phyloP scores from a whole-genome alignment of 2,329 filamentous ascomycete genomes.

The Pseudogymnoascus sp. region DNA sequence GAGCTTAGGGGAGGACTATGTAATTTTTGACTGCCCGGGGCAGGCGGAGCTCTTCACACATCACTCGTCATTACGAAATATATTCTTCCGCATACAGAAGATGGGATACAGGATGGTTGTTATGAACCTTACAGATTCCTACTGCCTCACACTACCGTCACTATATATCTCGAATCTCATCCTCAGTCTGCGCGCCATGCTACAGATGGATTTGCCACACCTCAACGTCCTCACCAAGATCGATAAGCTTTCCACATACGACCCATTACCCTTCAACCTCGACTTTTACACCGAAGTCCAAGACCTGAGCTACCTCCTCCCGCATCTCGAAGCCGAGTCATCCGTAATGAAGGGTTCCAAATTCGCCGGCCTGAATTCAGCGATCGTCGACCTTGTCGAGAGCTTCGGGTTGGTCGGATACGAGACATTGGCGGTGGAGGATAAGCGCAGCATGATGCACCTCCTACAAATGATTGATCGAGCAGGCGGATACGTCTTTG shows the following conservation, averaged over 20 bases:
- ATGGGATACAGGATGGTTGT: constrained; percentile 90
- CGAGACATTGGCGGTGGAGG: constrained; percentile 90
- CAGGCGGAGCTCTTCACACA: constrained; percentile 98
- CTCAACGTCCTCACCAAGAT: constrained; percentile 97
- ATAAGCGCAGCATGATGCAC: constrained; percentile 95
- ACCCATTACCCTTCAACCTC: constrained; percentile 85
- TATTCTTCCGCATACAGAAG: constrained; percentile 87
- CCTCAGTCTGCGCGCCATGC: constrained; percentile 89
- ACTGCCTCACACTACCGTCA: constrained; percentile 86
- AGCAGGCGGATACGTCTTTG: constrained; percentile 89
- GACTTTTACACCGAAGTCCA: constrained; percentile 98
- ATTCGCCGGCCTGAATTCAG: constrained; percentile 77
- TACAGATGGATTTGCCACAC: constrained; percentile 95
- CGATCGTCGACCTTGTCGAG: constrained; percentile 79
- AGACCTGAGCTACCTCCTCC: constrained; percentile 77
- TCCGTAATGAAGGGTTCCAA: constrained; percentile 64
- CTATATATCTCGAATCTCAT: constrained; percentile 93
- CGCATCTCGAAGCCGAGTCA: constrained; percentile 72
- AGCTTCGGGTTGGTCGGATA: constrained; percentile 87
- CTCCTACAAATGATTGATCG: constrained; percentile 84
- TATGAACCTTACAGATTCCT: constrained; percentile 88
- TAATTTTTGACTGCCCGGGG: constrained; percentile 93
- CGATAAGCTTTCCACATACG: constrained; percentile 82
- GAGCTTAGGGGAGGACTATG: constrained; percentile 78
- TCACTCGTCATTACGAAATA: constrained; percentile 83